These are phyloP conservation scores for Batkoa obscura DNA, from an alignment of 371 early-diverging fungal species.

Conservation along the genomic window DNA sequence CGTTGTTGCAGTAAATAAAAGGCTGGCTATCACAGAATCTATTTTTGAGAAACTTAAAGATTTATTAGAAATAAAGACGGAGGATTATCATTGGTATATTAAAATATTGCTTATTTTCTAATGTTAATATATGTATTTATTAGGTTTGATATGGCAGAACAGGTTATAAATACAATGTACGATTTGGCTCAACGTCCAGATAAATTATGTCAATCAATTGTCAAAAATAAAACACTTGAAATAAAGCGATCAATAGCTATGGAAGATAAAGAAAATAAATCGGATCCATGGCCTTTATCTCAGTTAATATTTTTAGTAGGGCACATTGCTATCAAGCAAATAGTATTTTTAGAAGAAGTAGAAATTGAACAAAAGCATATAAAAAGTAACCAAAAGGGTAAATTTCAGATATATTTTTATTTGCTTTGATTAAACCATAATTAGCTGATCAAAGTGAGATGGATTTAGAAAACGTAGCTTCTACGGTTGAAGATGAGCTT, in stretches of 20 bases:
- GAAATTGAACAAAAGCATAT: constrained; percentile 73
- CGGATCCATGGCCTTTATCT: constrained; percentile 45
- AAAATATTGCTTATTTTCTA: not conserved
- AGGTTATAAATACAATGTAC: constrained; percentile 80
- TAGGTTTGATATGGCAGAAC: constrained; percentile 80
- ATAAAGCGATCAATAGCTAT: constrained; percentile 1
- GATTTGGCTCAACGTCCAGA: constrained; percentile 77
- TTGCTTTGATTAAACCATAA: too few relatives aligned
- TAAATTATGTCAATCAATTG: constrained; percentile 41
- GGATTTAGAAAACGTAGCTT: constrained; percentile 78
- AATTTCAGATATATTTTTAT: too few relatives aligned
- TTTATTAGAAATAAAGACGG: constrained; percentile 35
- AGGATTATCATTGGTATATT: constrained; percentile 40
- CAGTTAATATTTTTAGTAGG: constrained; percentile 82
- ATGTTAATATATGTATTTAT: not conserved
- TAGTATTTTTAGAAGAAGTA: constrained; percentile 79
- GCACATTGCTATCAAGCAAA: constrained; percentile 85
- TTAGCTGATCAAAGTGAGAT: constrained; percentile 24
- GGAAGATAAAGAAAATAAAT: constrained; percentile 4
- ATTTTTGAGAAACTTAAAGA: constrained; percentile 40
- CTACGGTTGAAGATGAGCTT: constrained; percentile 87
- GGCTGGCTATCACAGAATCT: constrained; percentile 49
- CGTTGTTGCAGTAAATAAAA: constrained; percentile 24
- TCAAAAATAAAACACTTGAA: constrained; percentile 9
- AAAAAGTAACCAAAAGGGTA: not conserved